Conservation (phyloP, 768 basidiomycete species). For the Termitomyces sp. region DNA sequence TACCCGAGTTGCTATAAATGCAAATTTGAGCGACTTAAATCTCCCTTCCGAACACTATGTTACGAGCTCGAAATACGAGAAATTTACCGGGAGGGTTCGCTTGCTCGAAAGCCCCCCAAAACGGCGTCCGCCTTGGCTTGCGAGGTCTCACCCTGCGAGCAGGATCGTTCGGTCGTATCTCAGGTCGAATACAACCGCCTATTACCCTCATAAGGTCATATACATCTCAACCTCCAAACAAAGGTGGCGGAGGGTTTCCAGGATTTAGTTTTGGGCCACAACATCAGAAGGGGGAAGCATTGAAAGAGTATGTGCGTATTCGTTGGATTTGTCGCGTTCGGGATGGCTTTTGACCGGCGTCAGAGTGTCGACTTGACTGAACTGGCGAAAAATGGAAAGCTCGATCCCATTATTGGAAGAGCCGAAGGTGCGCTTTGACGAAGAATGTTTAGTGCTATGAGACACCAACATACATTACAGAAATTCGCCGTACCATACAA, state of each 20-base stretch:
- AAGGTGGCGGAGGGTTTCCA: conserved; percentile 47
- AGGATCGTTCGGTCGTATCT: conserved; percentile 2
- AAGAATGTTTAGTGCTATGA: background rate
- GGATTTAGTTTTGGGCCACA: conserved; percentile 54
- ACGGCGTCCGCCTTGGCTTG: conserved; percentile 6
- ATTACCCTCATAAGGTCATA: conserved; percentile 28
- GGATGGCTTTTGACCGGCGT: background rate
- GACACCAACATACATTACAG: conserved; percentile 23
- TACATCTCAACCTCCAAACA: conserved; percentile 34
- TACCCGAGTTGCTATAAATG: background rate
- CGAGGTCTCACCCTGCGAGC: conserved; percentile 5
- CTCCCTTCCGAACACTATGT: background rate
- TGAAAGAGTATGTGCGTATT: conserved; percentile 64
- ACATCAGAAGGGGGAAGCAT: conserved; percentile 74
- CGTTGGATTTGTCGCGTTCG: background rate
- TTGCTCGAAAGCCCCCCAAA: background rate
- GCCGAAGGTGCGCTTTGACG: conserved; percentile 56
- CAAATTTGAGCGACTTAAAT: background rate
- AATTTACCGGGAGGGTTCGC: background rate
- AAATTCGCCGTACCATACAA: conserved; percentile 88
- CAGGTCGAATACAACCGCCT: background rate
- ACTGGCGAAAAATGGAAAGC: conserved; percentile 75
- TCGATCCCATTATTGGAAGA: conserved; percentile 87
- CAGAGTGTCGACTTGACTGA: conserved; percentile 84
- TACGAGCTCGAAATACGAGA: conserved; percentile 1